Evolutionary conservation across 306 rosid species (phyloP), one percentile per base, ranked within the genome.

Genomic region (Cicer pinnatifidum): DNA sequence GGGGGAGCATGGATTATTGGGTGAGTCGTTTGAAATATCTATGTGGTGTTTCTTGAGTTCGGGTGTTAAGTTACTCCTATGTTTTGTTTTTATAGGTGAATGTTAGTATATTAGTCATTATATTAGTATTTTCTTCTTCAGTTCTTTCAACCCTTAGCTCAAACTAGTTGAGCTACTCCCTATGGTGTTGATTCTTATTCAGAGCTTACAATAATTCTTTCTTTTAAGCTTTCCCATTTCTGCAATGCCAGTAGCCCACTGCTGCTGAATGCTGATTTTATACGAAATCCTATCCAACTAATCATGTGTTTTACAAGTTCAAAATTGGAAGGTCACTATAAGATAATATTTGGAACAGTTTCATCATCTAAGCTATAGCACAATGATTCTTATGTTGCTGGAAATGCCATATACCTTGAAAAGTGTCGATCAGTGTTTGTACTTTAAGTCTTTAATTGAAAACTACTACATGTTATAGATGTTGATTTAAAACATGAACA

Each of bases 1-100:
- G 97, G 99, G 57, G 99, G 99, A 83, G 99, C 99, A 56, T 95
- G 99, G 99, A 95, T 95, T 73, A 95, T 91, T 64, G 99, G 99
- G 99, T 95, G 67, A 82, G 93, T 84, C 67, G 46, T 72, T 70
- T 81, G 23, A 45, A 76, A 72, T 65, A 9, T 69, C 60, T 82
- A 20, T 19, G 7, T 70, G 75, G 63, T 56, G 69, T 78, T 80
- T 17, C 48, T 63, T 70, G 37, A 17, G 48, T 75, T 75, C 12
- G 37, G 46, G 44, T 69, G 52, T 40, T 68, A 54, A 35, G 74
- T 68, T 72, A 67, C 54, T 73, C 15, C 9, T 41, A 63, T 46
- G 33, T 38, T 28, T 28, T 28, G 0, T 28, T 28, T 28, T 28
- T 3, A 28, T 28, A 28, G 5, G 35, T 3, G 35, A 28, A 28